Evolutionary conservation across 768 basidiomycete species (phyloP).

Genomic region (Tricholoma matsutake): DNA sequence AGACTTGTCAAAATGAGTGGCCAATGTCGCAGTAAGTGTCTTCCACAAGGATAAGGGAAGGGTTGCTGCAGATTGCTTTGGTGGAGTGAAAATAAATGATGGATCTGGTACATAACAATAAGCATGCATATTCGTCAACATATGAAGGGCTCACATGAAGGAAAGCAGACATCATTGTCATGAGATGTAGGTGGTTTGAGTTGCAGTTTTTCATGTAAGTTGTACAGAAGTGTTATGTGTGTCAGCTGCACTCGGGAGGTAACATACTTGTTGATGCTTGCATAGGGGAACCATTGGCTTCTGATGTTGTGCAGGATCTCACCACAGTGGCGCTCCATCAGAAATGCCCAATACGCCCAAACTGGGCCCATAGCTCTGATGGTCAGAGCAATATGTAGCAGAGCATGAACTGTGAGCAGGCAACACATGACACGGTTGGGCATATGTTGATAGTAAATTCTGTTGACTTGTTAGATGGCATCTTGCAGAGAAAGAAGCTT

Average conservation of each 20-base stretch:
- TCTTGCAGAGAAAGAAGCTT: conserved; percentile 12
- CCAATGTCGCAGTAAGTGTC: background rate
- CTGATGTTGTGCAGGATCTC: conserved; percentile 24
- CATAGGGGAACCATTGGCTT: conserved; percentile 30
- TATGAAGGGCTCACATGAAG: too few relatives aligned
- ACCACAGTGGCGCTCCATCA: conserved; percentile 36
- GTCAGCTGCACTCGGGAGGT: conserved; percentile 29
- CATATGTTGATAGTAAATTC: conserved; percentile 31
- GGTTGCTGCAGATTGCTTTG: background rate
- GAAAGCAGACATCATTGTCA: too few relatives aligned
- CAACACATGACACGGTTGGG: too few relatives aligned
- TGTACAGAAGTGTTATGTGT: conserved; percentile 26
- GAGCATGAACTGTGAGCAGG: background rate
- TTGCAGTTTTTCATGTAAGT: conserved; percentile 20
- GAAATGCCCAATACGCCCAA: conserved; percentile 26
- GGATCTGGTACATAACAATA: too few relatives aligned
- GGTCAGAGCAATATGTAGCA: background rate
- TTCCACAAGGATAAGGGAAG: background rate
- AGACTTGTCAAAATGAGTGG: background rate
- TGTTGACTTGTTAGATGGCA: conserved; percentile 6
- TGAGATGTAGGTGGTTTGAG: too few relatives aligned
- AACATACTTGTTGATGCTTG: conserved; percentile 25
- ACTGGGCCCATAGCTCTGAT: too few relatives aligned
- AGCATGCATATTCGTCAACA: too few relatives aligned
- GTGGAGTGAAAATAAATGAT: background rate